Evolutionary conservation across 192 early-diverging fungal genomes (phyloP).

Genomic region (Umbelopsis vinacea): DNA sequence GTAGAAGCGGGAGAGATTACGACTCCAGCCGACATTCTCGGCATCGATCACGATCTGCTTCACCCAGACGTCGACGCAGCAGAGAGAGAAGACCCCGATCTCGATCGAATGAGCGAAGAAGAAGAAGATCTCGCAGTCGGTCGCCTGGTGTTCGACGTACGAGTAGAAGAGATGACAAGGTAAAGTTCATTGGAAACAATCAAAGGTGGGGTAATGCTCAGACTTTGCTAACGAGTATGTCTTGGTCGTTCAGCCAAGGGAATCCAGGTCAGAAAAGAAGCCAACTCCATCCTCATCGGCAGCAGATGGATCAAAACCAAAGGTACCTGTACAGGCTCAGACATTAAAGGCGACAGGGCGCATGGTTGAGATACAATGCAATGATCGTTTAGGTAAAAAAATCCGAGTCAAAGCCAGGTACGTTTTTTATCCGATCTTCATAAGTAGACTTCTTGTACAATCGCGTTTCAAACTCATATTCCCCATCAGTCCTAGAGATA

Average conservation of each 20-base stretch:
- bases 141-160: constrained; percentile 17
- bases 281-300: not conserved
- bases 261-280: not conserved
- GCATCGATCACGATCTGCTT: not conserved
- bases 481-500: constrained; percentile 70
- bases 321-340: not conserved
- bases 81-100: constrained; percentile 14
- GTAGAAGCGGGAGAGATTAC: constrained; percentile 18
- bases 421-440: constrained; percentile 5
- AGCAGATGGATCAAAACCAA: constrained; percentile 11
- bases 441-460: not conserved
- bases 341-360: constrained; percentile 19
- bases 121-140: constrained; percentile 9
- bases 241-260: not conserved
- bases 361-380: constrained; percentile 74
- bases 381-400: constrained; percentile 92
- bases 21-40: not conserved
- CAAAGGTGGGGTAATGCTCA: not conserved
- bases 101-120: constrained; percentile 5
- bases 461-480: not conserved
- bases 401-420: constrained; percentile 88
- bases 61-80: constrained; percentile 1
- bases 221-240: not conserved
- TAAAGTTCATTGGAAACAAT: not conserved
- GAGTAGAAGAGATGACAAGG: constrained; percentile 19